Percentiles rank a stretch among this genome's conserved stretches.
These are phyloP conservation scores for Cutaneotrichosporon spelunceum DNA, from an alignment of 1,284 basidiomycete genomes.

Conservation along the genomic window DNA sequence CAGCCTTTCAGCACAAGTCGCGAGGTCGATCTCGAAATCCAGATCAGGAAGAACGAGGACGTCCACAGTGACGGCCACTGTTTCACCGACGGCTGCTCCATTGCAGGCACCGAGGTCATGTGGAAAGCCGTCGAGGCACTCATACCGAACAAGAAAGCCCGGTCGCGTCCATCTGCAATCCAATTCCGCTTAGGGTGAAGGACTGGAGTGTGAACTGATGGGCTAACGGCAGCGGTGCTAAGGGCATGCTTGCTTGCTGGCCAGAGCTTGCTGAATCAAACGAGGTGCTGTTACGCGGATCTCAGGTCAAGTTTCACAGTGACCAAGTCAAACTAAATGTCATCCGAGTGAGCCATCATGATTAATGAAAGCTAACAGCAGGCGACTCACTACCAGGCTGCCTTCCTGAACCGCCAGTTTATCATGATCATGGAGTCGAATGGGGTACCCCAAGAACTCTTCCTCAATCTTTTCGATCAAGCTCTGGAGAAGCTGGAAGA, in stretches of 20 bases:
- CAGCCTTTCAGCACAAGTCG: conserved; percentile 45
- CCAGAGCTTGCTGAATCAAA: conserved; percentile 32
- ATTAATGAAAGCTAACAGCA: conserved; percentile 14
- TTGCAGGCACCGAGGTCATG: conserved; percentile 43
- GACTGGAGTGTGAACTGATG: background rate
- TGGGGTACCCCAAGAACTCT: conserved; percentile 40
- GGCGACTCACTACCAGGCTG: conserved; percentile 48
- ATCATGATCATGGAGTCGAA: conserved; percentile 50
- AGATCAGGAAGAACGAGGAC: background rate
- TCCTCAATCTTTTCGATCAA: conserved; percentile 41
- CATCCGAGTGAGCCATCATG: conserved; percentile 33
- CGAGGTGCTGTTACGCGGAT: conserved; percentile 42
- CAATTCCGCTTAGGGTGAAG: conserved; percentile 49
- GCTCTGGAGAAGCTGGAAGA: conserved; percentile 39
- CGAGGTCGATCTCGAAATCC: conserved; percentile 34
- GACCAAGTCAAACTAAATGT: conserved; percentile 41
- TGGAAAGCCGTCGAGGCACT: conserved; percentile 39
- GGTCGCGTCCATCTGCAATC: conserved; percentile 44
- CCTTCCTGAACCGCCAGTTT: conserved; percentile 51
- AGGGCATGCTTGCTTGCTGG: conserved; percentile 49
- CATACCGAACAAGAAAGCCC: conserved; percentile 31
- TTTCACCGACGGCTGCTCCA: conserved; percentile 50
- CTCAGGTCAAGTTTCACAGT: conserved; percentile 48
- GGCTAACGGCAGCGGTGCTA: conserved; percentile 43
- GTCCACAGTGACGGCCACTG: conserved; percentile 30